Percentiles rank a stretch among this genome's conserved stretches.
Evolutionary conservation across 805 yeast genomes (phyloP).

Genomic region (Yarrowia yakushimensis): DNA sequence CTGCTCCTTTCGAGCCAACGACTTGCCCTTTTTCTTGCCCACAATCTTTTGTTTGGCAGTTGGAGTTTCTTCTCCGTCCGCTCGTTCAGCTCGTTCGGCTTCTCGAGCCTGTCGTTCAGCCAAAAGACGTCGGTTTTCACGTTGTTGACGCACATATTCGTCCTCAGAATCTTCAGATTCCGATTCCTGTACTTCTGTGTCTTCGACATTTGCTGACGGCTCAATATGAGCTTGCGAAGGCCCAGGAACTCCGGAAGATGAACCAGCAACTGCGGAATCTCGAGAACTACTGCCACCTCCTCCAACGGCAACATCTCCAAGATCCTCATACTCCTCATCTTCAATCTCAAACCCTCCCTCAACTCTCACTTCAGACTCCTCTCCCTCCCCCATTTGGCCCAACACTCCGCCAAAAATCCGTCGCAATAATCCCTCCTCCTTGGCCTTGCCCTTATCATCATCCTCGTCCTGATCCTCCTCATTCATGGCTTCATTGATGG

Average conservation of each 20-base stretch:
- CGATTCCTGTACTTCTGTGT: too few species aligned
- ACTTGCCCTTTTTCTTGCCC: slow-evolving; percentile 24
- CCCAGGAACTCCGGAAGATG: background rate
- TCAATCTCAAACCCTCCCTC: slow-evolving; percentile 19
- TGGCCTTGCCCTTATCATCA: background rate
- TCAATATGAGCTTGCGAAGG: background rate
- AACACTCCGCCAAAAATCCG: background rate
- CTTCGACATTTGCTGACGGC: too few species aligned
- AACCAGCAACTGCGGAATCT: background rate
- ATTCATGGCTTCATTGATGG: background rate
- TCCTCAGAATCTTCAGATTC: background rate
- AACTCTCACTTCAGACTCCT: background rate
- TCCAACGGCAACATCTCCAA: background rate
- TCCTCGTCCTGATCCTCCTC: background rate
- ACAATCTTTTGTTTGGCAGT: slow-evolving; percentile 2
- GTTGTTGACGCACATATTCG: background rate
- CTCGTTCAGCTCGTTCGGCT: background rate
- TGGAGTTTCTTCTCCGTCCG: background rate
- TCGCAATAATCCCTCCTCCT: background rate
- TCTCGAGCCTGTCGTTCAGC: slow-evolving; percentile 13
- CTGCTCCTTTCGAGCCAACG: slow-evolving; percentile 24
- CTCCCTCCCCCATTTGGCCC: slow-evolving; percentile 4
- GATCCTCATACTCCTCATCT: slow-evolving; percentile 14
- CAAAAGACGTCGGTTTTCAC: background rate
- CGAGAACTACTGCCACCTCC: too few species aligned